Percentiles rank a stretch among this genome's conserved stretches.
Conservation (phyloP, 2,329 filamentous ascomycete genomes). For the Calonectria henricotiae region DNA sequence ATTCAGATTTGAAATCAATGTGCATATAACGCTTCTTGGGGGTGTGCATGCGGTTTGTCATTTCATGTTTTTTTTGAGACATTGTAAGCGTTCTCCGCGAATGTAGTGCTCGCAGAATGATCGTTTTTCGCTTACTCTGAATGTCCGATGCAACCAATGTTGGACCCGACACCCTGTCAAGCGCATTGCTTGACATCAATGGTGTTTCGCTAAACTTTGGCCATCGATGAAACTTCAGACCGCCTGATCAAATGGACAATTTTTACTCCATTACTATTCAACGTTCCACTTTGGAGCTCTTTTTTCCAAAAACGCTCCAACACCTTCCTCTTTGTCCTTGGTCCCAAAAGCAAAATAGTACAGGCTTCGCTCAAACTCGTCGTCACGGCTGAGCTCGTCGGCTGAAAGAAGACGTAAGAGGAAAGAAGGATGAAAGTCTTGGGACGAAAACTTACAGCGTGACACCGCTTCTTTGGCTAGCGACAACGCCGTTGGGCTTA, state of each 20-base stretch:
- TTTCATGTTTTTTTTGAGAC: conserved; percentile 16
- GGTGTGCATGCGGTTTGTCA: not conserved
- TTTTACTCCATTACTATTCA: conserved; percentile 21
- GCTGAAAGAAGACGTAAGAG: conserved; percentile 39
- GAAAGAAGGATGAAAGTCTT: not conserved
- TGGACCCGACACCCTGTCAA: not conserved
- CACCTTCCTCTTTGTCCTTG: conserved; percentile 53
- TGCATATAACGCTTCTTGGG: not conserved
- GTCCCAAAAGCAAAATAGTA: conserved; percentile 60
- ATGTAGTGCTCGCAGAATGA: conserved; percentile 9
- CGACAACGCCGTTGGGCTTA: conserved; percentile 50
- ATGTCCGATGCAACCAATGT: conserved; percentile 9
- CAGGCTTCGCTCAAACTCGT: conserved; percentile 57
- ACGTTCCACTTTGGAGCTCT: conserved; percentile 44
- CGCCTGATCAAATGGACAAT: not conserved
- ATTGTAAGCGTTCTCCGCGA: not conserved
- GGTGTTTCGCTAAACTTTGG: not conserved
- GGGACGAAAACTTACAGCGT: conserved; percentile 46
- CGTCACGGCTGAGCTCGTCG: conserved; percentile 50
- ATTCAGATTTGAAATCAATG: not conserved
- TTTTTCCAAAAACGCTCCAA: conserved; percentile 55
- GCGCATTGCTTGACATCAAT: not conserved
- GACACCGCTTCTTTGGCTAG: conserved; percentile 54
- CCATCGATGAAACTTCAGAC: not conserved
- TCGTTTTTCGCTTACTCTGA: conserved; percentile 21